phyloP scores from a whole-genome alignment of 768 basidiomycete genomes.

The Rhizopogon salebrosus region DNA sequence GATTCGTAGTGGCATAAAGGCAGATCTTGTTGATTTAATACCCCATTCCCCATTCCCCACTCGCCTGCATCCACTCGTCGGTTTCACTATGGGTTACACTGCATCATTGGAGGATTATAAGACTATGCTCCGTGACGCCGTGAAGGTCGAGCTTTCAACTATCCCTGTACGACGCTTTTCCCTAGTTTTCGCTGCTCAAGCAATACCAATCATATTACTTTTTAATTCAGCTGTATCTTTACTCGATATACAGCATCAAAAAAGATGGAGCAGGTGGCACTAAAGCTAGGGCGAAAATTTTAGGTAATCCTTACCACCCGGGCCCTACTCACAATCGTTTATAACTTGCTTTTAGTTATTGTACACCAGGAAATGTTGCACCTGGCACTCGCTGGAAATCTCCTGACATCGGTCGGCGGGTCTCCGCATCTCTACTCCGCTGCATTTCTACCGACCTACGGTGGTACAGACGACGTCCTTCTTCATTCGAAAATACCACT shows the following conservation, averaged over 20 bases:
- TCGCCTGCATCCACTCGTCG: too few relatives aligned
- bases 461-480: neutral
- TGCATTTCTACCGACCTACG: constrained; percentile 3
- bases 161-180: neutral
- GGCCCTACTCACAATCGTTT: neutral
- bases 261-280: neutral
- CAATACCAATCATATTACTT: neutral
- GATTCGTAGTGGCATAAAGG: too few relatives aligned
- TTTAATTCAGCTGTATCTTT: constrained; percentile 2
- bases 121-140: neutral
- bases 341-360: constrained; percentile 4
- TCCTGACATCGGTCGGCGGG: constrained; percentile 7
- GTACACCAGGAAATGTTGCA: constrained; percentile 16
- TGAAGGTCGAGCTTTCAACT: constrained; percentile 2
- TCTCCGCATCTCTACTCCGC: constrained; percentile 4
- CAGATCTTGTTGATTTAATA: neutral
- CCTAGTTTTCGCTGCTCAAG: neutral
- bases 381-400: constrained; percentile 11
- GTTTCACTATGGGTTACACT: neutral
- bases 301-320: neutral
- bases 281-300: neutral
- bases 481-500: constrained; percentile 9
- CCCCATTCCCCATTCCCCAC: too few relatives aligned
- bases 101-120: neutral
- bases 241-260: constrained; percentile 4